Evolutionary conservation across 2,329 filamentous ascomycete genomes (phyloP).

Genomic region (Albophoma yamanashiensis): DNA sequence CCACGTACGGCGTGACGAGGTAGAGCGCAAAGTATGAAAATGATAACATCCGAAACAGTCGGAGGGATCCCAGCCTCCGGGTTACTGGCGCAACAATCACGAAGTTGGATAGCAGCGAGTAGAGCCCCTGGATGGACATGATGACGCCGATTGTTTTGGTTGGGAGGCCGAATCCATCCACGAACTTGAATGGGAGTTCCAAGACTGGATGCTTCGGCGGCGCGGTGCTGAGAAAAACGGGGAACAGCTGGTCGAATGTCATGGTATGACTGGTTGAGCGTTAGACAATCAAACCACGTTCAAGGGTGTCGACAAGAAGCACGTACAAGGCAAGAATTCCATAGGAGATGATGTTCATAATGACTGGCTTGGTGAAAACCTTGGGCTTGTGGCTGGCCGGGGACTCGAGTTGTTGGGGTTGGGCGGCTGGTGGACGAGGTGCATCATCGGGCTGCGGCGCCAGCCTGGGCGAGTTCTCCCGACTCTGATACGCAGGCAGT

Average conservation of each 20-base stretch:
- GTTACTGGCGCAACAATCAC: constrained; percentile 74
- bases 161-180: constrained; percentile 72
- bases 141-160: constrained; percentile 81
- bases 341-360: constrained; percentile 81
- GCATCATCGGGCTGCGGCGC: constrained; percentile 16
- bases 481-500: constrained; percentile 58
- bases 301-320: background rate
- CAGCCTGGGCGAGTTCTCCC: constrained; percentile 42
- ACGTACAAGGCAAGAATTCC: constrained; percentile 92
- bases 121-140: constrained; percentile 77
- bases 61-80: constrained; percentile 63
- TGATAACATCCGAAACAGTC: constrained; percentile 72
- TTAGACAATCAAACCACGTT: constrained; percentile 6
- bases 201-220: constrained; percentile 37
- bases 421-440: constrained; percentile 4
- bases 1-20: constrained; percentile 77
- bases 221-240: constrained; percentile 74
- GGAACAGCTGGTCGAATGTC: constrained; percentile 88
- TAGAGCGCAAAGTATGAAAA: constrained; percentile 82
- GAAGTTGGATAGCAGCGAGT: constrained; percentile 80
- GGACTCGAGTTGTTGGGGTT: background rate
- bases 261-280: constrained; percentile 68
- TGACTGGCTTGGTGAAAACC: constrained; percentile 74
- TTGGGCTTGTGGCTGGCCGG: constrained; percentile 20
- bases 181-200: constrained; percentile 76